These are phyloP conservation scores for Salisapilia sapeloensis DNA, from an alignment of 352 stramenopile genomes.

Conservation along the genomic window DNA sequence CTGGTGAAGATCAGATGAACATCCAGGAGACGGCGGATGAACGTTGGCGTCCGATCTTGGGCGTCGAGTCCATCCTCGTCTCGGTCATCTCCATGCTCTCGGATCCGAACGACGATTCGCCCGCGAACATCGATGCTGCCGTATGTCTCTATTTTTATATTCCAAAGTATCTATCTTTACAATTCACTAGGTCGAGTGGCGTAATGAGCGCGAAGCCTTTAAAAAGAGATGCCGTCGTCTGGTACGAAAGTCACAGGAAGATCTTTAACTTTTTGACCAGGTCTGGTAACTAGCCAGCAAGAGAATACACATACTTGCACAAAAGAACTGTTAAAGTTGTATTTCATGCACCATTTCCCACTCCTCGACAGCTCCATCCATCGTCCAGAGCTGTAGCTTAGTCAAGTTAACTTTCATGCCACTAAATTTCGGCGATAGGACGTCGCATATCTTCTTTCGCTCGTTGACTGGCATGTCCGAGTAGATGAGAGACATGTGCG, in stretches of 20 bases:
- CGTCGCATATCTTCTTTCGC: too few species aligned
- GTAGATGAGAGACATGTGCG: too few species aligned
- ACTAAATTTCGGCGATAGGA: too few species aligned
- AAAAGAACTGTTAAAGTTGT: too few species aligned
- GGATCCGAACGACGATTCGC: constrained; percentile 98
- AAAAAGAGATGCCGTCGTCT: constrained; percentile 86
- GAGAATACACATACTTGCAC: too few species aligned
- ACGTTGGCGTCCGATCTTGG: constrained; percentile 96
- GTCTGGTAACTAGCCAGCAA: too few species aligned
- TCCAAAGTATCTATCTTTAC: not conserved
- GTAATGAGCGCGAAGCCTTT: constrained; percentile 86
- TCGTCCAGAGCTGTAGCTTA: too few species aligned
- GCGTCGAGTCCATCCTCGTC: constrained; percentile 90
- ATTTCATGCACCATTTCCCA: too few species aligned
- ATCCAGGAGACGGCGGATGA: constrained; percentile 95
- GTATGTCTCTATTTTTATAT: constrained; percentile 16
- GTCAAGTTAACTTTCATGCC: too few species aligned
- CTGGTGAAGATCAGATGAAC: constrained; percentile 97
- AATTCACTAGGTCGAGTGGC: constrained; percentile 63
- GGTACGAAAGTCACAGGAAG: constrained; percentile 86
- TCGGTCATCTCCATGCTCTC: constrained; percentile 98
- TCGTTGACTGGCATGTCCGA: too few species aligned
- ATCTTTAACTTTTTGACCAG: constrained; percentile 53
- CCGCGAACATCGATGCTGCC: constrained; percentile 99
- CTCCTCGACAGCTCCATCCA: too few species aligned